These are phyloP conservation scores for Aegilops umbellulata DNA, from an alignment of 176 grass and related monocot genomes.

Conservation along the genomic window DNA sequence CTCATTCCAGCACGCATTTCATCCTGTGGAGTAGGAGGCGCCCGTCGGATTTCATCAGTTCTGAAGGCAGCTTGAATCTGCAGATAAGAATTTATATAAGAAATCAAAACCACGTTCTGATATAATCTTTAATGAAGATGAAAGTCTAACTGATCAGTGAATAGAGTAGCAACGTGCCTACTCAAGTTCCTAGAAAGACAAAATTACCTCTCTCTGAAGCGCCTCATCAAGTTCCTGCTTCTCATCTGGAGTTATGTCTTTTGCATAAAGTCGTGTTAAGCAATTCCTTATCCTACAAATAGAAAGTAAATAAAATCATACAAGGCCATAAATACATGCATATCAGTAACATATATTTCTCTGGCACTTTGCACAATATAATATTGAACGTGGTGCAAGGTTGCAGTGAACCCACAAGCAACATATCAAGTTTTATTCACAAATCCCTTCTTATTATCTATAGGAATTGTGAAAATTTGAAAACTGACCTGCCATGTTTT, in stretches of 20 bases:
- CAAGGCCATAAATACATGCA: not conserved
- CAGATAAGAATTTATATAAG: not conserved
- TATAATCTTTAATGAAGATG: slow-evolving; percentile 12
- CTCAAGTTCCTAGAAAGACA: not conserved
- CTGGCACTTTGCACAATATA: not conserved
- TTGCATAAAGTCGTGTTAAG: slow-evolving; percentile 65
- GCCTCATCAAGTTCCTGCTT: slow-evolving; percentile 93
- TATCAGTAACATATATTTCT: not conserved
- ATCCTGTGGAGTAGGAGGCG: slow-evolving; percentile 91
- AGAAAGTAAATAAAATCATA: slow-evolving; percentile 2
- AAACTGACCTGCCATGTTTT: slow-evolving; percentile 90
- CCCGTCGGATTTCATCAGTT: slow-evolving; percentile 89
- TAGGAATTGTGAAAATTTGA: not conserved
- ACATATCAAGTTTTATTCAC: not conserved
- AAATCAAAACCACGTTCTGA: not conserved
- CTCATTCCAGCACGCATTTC: slow-evolving; percentile 97
- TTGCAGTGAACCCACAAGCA: not conserved
- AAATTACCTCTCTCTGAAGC: slow-evolving; percentile 86
- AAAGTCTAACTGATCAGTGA: slow-evolving; percentile 3
- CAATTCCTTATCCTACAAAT: slow-evolving; percentile 77
- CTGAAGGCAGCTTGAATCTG: slow-evolving; percentile 98
- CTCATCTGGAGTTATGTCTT: slow-evolving; percentile 95
- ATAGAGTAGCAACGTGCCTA: not conserved
- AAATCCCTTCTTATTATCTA: not conserved
- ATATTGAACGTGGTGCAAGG: not conserved